These are phyloP conservation scores for Yamadazyma scolyti DNA, from an alignment of 805 yeast species.

Conservation along the genomic window DNA sequence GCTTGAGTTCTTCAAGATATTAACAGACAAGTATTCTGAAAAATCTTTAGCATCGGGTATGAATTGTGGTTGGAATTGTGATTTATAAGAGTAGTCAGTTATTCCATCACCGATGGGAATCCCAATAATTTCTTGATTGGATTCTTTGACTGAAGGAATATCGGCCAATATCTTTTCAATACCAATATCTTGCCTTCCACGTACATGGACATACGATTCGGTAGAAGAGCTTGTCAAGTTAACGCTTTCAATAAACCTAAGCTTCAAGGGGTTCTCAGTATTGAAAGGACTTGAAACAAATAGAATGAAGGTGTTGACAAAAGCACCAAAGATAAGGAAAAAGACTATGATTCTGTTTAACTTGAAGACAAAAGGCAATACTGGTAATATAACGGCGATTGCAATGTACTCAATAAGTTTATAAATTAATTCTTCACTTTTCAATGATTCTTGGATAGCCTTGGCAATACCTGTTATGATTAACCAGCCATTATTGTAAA, in stretches of 20 bases:
- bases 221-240: constrained; percentile 35
- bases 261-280: constrained; percentile 60
- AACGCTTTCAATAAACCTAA: constrained; percentile 63
- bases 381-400: constrained; percentile 39
- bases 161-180: constrained; percentile 47
- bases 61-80: constrained; percentile 42
- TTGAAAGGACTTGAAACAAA: constrained; percentile 56
- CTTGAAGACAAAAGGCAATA: constrained; percentile 68
- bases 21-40: constrained; percentile 46
- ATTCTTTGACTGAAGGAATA: constrained; percentile 58
- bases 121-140: constrained; percentile 31
- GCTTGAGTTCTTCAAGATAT: constrained; percentile 49
- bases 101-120: constrained; percentile 38
- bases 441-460: constrained; percentile 63
- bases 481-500: constrained; percentile 54
- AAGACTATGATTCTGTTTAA: constrained; percentile 50
- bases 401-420: constrained; percentile 24
- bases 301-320: constrained; percentile 24
- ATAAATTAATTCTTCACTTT: constrained; percentile 36
- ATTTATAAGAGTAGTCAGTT: constrained; percentile 51
- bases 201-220: constrained; percentile 40
- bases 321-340: constrained; percentile 11
- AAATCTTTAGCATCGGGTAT: constrained; percentile 27
- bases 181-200: constrained; percentile 48
- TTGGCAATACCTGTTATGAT: constrained; percentile 64